These are phyloP conservation scores for Cutaneotrichosporon sp. DNA, from an alignment of 1,284 basidiomycete species.

Conservation along the genomic window DNA sequence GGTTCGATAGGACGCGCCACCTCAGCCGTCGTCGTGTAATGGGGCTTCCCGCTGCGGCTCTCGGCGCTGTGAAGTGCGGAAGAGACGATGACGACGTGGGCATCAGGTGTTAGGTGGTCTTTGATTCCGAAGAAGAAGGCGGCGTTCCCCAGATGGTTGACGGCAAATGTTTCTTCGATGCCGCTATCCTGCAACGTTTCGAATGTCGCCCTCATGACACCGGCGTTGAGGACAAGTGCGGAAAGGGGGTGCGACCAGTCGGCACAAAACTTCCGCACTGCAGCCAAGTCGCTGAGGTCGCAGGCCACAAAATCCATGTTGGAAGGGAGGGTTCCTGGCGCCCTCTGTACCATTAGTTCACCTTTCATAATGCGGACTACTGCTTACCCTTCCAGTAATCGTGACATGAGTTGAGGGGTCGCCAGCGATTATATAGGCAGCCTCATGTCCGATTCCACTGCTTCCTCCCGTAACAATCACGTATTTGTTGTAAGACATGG, in stretches of 20 bases:
- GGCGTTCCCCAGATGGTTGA: constrained; percentile 25
- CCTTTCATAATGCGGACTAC: too few relatives aligned
- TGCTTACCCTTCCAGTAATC: constrained; percentile 12
- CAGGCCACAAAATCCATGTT: constrained; percentile 10
- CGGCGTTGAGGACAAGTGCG: constrained; percentile 3
- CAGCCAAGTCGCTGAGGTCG: constrained; percentile 4
- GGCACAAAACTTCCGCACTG: constrained; percentile 1
- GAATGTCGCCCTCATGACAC: background rate
- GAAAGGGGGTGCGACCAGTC: background rate
- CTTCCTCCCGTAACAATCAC: constrained; percentile 10
- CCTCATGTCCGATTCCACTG: constrained; percentile 25
- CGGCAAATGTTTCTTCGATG: constrained; percentile 22
- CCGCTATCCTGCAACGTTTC: background rate
- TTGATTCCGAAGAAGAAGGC: constrained; percentile 25
- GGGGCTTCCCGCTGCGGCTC: background rate
- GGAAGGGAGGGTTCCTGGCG: constrained; percentile 11
- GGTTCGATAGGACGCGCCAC: constrained; percentile 12
- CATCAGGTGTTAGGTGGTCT: background rate
- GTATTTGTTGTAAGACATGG: background rate
- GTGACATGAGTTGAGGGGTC: constrained; percentile 20
- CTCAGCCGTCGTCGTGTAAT: constrained; percentile 19
- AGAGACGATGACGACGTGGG: constrained; percentile 16
- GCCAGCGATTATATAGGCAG: constrained; percentile 12
- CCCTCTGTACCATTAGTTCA: too few relatives aligned
- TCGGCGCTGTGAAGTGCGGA: constrained; percentile 16